Conservation (phyloP, 345 rosid species). For the Populus pruinosa region DNA sequence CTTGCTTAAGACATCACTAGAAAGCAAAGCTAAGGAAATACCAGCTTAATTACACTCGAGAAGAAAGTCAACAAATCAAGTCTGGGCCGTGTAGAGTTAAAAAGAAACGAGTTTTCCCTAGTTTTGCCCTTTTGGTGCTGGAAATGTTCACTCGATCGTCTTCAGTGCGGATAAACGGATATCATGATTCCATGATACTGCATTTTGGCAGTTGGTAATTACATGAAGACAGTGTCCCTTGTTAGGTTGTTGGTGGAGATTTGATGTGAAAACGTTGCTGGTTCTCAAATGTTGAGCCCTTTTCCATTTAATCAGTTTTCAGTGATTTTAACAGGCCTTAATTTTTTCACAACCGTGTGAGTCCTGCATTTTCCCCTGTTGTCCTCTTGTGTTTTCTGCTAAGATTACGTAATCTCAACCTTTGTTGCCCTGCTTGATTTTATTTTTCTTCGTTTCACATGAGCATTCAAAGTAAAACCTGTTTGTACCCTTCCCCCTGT, state of each 20-base stretch:
- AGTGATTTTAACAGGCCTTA: background rate
- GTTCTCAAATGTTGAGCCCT: background rate
- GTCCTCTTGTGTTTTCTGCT: background rate
- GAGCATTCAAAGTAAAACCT: too few species aligned
- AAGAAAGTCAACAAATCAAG: background rate
- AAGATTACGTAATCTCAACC: background rate
- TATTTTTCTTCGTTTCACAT: too few species aligned
- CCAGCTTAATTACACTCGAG: background rate
- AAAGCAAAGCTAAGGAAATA: background rate
- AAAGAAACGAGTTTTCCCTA: background rate
- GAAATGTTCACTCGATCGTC: background rate
- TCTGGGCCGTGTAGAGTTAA: background rate
- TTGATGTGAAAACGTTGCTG: background rate
- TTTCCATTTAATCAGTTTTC: too few species aligned
- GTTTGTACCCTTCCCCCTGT: background rate
- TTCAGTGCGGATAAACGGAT: background rate
- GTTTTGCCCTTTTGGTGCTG: background rate
- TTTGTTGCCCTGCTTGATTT: too few species aligned
- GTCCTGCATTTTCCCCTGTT: background rate
- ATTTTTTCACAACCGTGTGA: background rate
- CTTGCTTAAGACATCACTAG: background rate
- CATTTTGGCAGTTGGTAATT: background rate
- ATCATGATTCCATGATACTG: background rate
- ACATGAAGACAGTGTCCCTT: background rate
- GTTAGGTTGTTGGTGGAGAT: background rate